Evolutionary conservation across 768 basidiomycete species (phyloP).

Genomic region (Termitomyces sp.): DNA sequence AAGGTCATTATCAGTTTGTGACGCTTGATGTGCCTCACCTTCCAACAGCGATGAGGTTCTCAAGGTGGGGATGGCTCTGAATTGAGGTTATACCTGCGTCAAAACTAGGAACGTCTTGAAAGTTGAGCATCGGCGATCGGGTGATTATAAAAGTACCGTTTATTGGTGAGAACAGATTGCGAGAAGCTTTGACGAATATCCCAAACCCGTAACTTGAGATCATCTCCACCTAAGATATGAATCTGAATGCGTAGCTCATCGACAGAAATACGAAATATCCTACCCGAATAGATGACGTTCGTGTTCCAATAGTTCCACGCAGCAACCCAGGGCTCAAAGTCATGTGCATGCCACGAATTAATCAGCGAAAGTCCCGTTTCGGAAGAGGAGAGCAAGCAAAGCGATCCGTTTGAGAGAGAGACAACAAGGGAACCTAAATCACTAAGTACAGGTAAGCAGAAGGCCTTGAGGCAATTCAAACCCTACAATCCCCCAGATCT

Average conservation of each 20-base stretch:
- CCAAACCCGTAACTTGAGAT: slow-evolving; percentile 87
- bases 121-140: not conserved
- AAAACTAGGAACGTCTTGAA: slow-evolving; percentile 47
- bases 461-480: not conserved
- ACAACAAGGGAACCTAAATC: slow-evolving; percentile 56
- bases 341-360: slow-evolving; percentile 80
- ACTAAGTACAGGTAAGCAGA: slow-evolving; percentile 23
- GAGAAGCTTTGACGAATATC: slow-evolving; percentile 65
- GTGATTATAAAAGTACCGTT: slow-evolving; percentile 37
- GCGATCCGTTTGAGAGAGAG: slow-evolving; percentile 76
- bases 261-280: not conserved
- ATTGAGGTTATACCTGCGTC: slow-evolving; percentile 91
- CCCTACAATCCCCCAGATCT: slow-evolving; percentile 41
- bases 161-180: slow-evolving; percentile 65
- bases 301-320: slow-evolving; percentile 87
- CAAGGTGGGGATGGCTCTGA: slow-evolving; percentile 73
- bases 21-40: slow-evolving; percentile 43
- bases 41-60: slow-evolving; percentile 85
- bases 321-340: slow-evolving; percentile 91
- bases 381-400: slow-evolving; percentile 55
- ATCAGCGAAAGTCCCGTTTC: slow-evolving; percentile 40
- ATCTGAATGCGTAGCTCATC: not conserved
- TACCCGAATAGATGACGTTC: slow-evolving; percentile 81
- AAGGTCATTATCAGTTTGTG: not conserved
- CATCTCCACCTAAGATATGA: slow-evolving; percentile 73